Percentiles rank a stretch among this genome's conserved stretches.
phyloP scores from a whole-genome alignment of 1,139 yeast species.

The Pichia sp. region DNA sequence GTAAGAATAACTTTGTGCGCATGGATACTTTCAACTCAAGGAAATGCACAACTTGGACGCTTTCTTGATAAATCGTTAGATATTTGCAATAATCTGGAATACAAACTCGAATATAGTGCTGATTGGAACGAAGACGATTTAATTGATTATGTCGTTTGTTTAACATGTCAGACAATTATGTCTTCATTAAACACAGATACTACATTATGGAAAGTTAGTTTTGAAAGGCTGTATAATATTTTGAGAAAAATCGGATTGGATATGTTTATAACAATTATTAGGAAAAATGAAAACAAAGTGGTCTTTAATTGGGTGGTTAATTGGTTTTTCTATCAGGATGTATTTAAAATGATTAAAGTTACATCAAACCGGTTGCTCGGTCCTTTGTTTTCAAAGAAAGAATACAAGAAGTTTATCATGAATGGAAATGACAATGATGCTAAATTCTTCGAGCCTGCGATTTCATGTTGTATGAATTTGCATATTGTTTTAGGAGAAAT shows the following conservation, averaged over 20 bases:
- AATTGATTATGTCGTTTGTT: conserved; percentile 15
- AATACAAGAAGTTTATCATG: conserved; percentile 14
- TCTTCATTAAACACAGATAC: conserved; percentile 19
- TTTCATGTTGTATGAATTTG: conserved; percentile 20
- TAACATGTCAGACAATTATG: conserved; percentile 18
- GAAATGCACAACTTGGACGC: conserved; percentile 6
- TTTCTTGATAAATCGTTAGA: conserved; percentile 14
- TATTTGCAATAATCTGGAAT: conserved; percentile 10
- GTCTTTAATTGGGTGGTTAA: conserved; percentile 18
- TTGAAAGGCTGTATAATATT: conserved; percentile 15
- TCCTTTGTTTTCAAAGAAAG: conserved; percentile 20
- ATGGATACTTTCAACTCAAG: conserved; percentile 13
- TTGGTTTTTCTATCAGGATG: conserved; percentile 24
- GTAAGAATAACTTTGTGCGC: conserved; percentile 26
- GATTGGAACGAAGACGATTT: conserved; percentile 9
- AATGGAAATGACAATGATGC: not conserved
- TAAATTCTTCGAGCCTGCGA: conserved; percentile 14
- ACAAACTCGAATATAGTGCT: conserved; percentile 7
- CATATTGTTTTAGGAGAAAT: conserved; percentile 21
- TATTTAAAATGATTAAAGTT: conserved; percentile 21
- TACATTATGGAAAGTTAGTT: conserved; percentile 18
- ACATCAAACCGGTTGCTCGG: conserved; percentile 18
- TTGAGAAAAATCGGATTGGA: conserved; percentile 15
- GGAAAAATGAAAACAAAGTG: conserved; percentile 5
- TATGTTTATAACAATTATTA: conserved; percentile 9